Evolutionary conservation across 257 asterid species (phyloP).

Genomic region (Ophiorrhiza pumila): DNA sequence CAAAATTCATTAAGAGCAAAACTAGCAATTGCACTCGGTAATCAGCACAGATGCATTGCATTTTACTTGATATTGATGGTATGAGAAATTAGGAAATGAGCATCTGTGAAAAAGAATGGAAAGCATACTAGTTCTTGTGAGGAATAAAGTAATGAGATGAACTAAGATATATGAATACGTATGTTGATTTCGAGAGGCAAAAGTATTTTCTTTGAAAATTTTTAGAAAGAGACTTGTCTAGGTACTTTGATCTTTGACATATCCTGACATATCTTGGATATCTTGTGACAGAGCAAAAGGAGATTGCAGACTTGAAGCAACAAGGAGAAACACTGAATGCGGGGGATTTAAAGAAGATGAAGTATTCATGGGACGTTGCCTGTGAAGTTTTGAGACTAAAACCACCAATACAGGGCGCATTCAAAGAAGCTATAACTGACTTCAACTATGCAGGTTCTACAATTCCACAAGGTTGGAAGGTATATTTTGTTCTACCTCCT

Average conservation of each 20-base stretch:
- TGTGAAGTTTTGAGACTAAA: constrained; percentile 10
- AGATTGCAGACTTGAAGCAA: neutral
- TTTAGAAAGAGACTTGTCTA: too few relatives aligned
- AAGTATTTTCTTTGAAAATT: too few relatives aligned
- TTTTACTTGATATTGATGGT: neutral
- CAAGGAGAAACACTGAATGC: neutral
- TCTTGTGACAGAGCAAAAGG: constrained; percentile 2
- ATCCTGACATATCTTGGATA: neutral
- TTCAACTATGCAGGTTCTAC: constrained; percentile 6
- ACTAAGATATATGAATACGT: neutral
- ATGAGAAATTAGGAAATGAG: neutral
- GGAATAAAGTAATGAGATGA: neutral
- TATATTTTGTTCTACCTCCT: neutral
- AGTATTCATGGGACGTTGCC: neutral
- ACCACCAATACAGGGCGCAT: constrained; percentile 5
- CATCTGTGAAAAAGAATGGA: neutral
- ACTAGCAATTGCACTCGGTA: too few relatives aligned
- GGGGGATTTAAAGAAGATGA: constrained; percentile 1
- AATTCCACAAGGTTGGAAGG: constrained; percentile 7
- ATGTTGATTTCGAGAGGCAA: too few relatives aligned
- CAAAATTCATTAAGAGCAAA: too few relatives aligned
- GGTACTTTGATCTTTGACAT: neutral
- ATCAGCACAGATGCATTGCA: too few relatives aligned
- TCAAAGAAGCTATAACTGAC: neutral
- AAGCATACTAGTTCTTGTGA: neutral